Base-by-base conservation (phyloP, 1,284 basidiomycete genomes). In the Puccinia horiana region DNA sequence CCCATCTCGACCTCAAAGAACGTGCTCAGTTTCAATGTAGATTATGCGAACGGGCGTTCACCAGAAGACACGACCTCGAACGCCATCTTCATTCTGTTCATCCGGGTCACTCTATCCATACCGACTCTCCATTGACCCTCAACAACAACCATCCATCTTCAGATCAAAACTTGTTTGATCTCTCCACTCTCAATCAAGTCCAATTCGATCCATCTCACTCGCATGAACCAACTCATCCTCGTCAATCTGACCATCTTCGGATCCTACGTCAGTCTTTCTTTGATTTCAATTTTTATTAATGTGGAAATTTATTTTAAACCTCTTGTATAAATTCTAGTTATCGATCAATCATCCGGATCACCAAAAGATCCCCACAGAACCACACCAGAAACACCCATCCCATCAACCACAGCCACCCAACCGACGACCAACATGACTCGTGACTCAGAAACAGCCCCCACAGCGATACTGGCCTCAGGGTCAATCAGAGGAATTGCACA, bases 1-100 rank as follows among this genome's bases (percentile, higher is more conserved):
- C 80, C n/a, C 80, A 82, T 70, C 63, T 82, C 23, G 80, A 82
- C 67, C 73, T 82, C 35, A 75, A 52, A 16, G 73, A 82, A 29
- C 56, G 80, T 1, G 80, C 80, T 52, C 80, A 82, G 42, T 82
- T 75, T n/a, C 80, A 75, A 5, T 82, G 80, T 32, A 40, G 23
- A 16, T 63, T 82, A n/a, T 82, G 80, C 61, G 42, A 73, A 18
- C 58, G 80, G 26, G 80, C 72, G 4, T 82, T 82, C 42, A 82
- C 80, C 20, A 52, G 80, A 32, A 47, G 80, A 58, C 80, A 82
- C 29, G 80, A 82, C 44, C 63, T 82, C 32, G 73, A 82, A 70
- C 72, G 80, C 18, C 80, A 82, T 32, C 20, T 82, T 26, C 56
- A 82, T 42, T 82, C 80, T 11, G 80, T 82, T 23, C 80, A 82